Conservation (phyloP, 306 rosid genomes). For the Sophora flavescens region DNA sequence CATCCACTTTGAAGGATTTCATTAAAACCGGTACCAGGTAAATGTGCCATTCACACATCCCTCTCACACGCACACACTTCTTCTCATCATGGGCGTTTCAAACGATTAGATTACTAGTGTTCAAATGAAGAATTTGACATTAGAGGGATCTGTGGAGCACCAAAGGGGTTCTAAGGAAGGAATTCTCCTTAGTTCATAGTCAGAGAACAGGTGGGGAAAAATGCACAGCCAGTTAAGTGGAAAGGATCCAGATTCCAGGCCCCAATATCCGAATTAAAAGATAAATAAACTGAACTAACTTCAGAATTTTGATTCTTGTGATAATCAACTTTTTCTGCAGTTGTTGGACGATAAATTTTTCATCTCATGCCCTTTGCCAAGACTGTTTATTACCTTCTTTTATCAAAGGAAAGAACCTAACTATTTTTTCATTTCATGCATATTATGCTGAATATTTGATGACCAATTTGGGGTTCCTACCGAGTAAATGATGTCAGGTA, state of each 20-base stretch:
- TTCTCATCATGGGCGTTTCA: not conserved
- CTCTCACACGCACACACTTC: too few species aligned
- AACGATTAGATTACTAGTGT: not conserved
- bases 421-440: too few species aligned
- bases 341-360: not conserved
- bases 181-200: not conserved
- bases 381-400: not conserved
- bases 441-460: too few species aligned
- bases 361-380: not conserved
- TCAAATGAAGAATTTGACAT: not conserved
- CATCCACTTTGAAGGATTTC: conserved; percentile 80
- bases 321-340: not conserved
- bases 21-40: conserved; percentile 89
- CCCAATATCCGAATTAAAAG: not conserved
- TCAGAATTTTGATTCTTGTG: not conserved
- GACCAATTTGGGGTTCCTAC: too few species aligned
- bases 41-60: not conserved
- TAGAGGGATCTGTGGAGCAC: not conserved
- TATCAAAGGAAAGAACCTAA: not conserved
- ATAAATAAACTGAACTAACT: not conserved
- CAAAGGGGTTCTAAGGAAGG: not conserved
- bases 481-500: too few species aligned
- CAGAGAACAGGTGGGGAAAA: not conserved
- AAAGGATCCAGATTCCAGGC: not conserved
- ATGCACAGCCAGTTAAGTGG: not conserved